Conservation (phyloP, 208 protist genomes). For the Tritrichomonas foetus region DNA sequence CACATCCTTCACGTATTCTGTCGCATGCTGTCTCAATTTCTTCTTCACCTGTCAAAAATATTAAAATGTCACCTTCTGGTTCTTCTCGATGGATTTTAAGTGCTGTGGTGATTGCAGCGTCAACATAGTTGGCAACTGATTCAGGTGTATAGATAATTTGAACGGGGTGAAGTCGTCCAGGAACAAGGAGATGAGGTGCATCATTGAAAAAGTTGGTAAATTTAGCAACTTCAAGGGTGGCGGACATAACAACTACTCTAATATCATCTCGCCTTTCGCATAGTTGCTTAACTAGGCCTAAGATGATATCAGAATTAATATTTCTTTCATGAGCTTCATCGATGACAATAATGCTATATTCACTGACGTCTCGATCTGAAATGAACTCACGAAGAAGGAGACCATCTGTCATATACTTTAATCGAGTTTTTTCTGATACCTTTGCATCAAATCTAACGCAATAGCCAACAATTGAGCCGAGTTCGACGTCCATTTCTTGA, state of each 20-base stretch:
- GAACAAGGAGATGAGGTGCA: slow-evolving; percentile 67
- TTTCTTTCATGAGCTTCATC: slow-evolving; percentile 96
- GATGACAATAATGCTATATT: slow-evolving; percentile 73
- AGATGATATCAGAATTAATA: slow-evolving; percentile 63
- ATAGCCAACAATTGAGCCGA: slow-evolving; percentile 64
- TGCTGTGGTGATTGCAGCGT: slow-evolving; percentile 72
- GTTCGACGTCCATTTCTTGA: slow-evolving; percentile 59
- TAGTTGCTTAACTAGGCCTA: slow-evolving; percentile 16
- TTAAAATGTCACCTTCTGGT: slow-evolving; percentile 80
- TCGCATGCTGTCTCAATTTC: slow-evolving; percentile 80
- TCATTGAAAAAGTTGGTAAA: slow-evolving; percentile 39
- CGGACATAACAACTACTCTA: slow-evolving; percentile 9
- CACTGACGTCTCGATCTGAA: slow-evolving; percentile 66
- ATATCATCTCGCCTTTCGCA: not conserved
- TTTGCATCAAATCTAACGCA: slow-evolving; percentile 67
- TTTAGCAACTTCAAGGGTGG: slow-evolving; percentile 3
- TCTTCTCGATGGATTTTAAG: slow-evolving; percentile 71
- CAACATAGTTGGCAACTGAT: slow-evolving; percentile 71
- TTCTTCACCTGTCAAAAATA: slow-evolving; percentile 92
- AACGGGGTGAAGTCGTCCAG: slow-evolving; percentile 70
- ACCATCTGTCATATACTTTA: slow-evolving; percentile 77
- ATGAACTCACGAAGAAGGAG: slow-evolving; percentile 75
- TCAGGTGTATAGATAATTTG: slow-evolving; percentile 76
- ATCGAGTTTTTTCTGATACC: slow-evolving; percentile 50
- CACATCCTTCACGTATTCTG: slow-evolving; percentile 50